Evolutionary conservation across 805 yeast species (phyloP).

Genomic region (Ogataea sp.): DNA sequence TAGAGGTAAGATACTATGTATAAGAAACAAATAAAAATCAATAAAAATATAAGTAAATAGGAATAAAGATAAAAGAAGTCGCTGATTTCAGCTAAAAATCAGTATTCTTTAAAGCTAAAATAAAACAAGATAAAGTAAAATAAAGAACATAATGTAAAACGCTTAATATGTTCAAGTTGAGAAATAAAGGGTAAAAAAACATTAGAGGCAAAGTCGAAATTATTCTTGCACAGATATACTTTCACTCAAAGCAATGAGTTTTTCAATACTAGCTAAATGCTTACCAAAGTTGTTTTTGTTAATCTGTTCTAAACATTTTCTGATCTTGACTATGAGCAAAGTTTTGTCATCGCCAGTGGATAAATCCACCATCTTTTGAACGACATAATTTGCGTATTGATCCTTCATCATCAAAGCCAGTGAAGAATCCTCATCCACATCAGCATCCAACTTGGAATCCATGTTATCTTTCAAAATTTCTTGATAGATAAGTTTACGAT

Average conservation of each 20-base stretch:
- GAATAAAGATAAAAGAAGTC: too few species aligned
- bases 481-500: slow-evolving; percentile 54
- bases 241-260: slow-evolving; percentile 51
- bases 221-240: slow-evolving; percentile 16
- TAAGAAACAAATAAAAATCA: too few species aligned
- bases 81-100: too few species aligned
- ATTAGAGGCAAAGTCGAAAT: background rate
- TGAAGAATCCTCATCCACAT: slow-evolving; percentile 57
- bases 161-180: background rate
- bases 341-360: slow-evolving; percentile 64
- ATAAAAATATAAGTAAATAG: too few species aligned
- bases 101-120: too few species aligned
- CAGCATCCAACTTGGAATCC: slow-evolving; percentile 26
- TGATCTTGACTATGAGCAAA: slow-evolving; percentile 62
- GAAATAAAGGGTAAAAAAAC: background rate
- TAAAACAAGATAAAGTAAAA: too few species aligned
- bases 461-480: slow-evolving; percentile 55
- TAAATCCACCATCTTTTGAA: slow-evolving; percentile 86
- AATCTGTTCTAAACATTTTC: slow-evolving; percentile 70
- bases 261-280: slow-evolving; percentile 77
- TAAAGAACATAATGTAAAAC: too few species aligned
- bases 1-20: too few species aligned
- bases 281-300: slow-evolving; percentile 67
- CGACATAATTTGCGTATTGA: slow-evolving; percentile 95
- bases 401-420: slow-evolving; percentile 93